Percentiles rank a stretch among this genome's conserved stretches.
Conservation (phyloP, 805 yeast species). For the Wickerhamiella allomyrinae region DNA sequence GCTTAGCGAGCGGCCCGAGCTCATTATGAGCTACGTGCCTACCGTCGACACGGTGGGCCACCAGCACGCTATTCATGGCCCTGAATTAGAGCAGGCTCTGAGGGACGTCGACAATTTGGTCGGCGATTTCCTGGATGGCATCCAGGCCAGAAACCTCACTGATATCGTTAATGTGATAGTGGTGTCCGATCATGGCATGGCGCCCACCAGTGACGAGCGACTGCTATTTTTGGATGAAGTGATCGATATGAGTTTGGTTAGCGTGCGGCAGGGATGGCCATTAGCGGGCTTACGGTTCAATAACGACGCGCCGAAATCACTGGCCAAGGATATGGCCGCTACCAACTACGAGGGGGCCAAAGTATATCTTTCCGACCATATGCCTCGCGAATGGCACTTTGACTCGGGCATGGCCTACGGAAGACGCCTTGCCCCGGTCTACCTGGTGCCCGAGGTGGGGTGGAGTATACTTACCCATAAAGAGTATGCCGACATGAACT, state of each 20-base stretch:
- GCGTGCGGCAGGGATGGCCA: conserved; percentile 76
- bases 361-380: conserved; percentile 40
- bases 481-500: conserved; percentile 35
- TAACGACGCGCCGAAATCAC: conserved; percentile 16
- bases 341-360: conserved; percentile 11
- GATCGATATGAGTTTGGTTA: conserved; percentile 38
- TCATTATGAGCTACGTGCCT: conserved; percentile 66
- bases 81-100: conserved; percentile 39
- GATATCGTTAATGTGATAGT: conserved; percentile 59
- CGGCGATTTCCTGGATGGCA: conserved; percentile 32
- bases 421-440: conserved; percentile 65
- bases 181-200: conserved; percentile 90
- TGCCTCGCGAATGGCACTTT: conserved; percentile 41
- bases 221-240: conserved; percentile 61
- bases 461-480: conserved; percentile 54
- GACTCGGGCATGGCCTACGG: conserved; percentile 27
- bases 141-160: conserved; percentile 41
- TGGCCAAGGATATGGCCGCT: not conserved
- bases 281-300: conserved; percentile 59
- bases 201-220: conserved; percentile 63
- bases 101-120: conserved; percentile 53
- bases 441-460: conserved; percentile 76
- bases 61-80: conserved; percentile 51
- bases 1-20: conserved; percentile 47
- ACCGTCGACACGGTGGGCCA: conserved; percentile 73